These are phyloP conservation scores for Sporothrix luriei DNA, from an alignment of 2,329 filamentous ascomycete genomes.

Conservation along the genomic window DNA sequence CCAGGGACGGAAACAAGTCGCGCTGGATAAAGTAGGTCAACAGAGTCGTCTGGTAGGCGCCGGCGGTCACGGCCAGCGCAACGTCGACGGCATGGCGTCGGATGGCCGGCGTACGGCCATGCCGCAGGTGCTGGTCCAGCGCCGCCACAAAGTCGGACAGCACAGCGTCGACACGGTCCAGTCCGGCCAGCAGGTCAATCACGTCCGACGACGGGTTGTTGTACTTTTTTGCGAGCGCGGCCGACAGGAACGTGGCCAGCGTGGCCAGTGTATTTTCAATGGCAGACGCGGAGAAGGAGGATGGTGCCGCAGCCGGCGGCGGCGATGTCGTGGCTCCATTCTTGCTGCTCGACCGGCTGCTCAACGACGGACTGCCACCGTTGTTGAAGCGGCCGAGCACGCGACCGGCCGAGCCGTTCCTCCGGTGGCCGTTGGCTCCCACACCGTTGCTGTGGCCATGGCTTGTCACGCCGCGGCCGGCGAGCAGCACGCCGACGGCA, in stretches of 20 bases:
- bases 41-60: constrained; percentile 93
- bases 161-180: constrained; percentile 82
- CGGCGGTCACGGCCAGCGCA: constrained; percentile 80
- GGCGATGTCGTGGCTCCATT: not conserved
- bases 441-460: not conserved
- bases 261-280: constrained; percentile 59
- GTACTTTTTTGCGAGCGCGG: constrained; percentile 84
- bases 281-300: not conserved
- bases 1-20: constrained; percentile 89
- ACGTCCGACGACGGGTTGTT: constrained; percentile 94
- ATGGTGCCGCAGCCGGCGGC: not conserved
- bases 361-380: not conserved
- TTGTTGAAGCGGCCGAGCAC: constrained; percentile 55
- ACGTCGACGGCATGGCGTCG: constrained; percentile 79
- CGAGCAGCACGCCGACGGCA: constrained; percentile 56
- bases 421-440: not conserved
- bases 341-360: not conserved
- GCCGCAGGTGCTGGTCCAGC: constrained; percentile 80
- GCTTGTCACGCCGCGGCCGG: constrained; percentile 46
- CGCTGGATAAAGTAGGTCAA: constrained; percentile 93
- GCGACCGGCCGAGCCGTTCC: constrained; percentile 63
- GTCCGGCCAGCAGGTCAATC: constrained; percentile 83
- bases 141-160: constrained; percentile 86
- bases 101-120: constrained; percentile 67
- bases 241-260: constrained; percentile 81